Conservation (phyloP, 2,329 filamentous ascomycete genomes). For the Zymoseptoria passerinii region DNA sequence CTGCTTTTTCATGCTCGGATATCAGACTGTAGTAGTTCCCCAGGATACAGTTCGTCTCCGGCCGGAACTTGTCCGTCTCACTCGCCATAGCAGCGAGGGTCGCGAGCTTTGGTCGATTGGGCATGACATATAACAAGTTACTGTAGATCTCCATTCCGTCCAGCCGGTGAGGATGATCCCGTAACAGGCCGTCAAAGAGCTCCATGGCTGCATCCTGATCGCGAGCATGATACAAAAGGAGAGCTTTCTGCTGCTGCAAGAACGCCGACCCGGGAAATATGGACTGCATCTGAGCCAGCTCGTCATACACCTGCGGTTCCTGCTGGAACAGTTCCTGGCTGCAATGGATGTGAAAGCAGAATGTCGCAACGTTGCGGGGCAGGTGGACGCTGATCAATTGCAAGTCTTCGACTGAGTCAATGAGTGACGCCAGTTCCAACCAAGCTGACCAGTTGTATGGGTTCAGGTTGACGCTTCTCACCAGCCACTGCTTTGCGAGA, state of each 20-base stretch:
- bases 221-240: conserved; percentile 86
- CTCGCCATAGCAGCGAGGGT: conserved; percentile 88
- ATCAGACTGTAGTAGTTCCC: conserved; percentile 95
- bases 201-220: conserved; percentile 52
- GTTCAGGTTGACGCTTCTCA: conserved; percentile 78
- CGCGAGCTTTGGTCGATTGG: conserved; percentile 76
- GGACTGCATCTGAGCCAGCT: conserved; percentile 65
- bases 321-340: conserved; percentile 89
- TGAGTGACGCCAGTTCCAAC: conserved; percentile 79
- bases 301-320: conserved; percentile 63
- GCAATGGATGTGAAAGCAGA: conserved; percentile 87
- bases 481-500: conserved; percentile 75
- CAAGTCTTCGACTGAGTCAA: conserved; percentile 74
- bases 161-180: conserved; percentile 59
- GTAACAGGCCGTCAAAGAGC: conserved; percentile 49
- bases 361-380: conserved; percentile 83
- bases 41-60: conserved; percentile 92
- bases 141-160: conserved; percentile 94
- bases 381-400: conserved; percentile 48
- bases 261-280: conserved; percentile 88
- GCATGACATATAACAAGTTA: conserved; percentile 93
- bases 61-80: conserved; percentile 87
- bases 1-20: conserved; percentile 93
- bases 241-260: conserved; percentile 77
- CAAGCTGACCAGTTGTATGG: conserved; percentile 97